These are phyloP conservation scores for Kregervanrija pseudodelftensis DNA, from an alignment of 805 yeast genomes.

Conservation along the genomic window DNA sequence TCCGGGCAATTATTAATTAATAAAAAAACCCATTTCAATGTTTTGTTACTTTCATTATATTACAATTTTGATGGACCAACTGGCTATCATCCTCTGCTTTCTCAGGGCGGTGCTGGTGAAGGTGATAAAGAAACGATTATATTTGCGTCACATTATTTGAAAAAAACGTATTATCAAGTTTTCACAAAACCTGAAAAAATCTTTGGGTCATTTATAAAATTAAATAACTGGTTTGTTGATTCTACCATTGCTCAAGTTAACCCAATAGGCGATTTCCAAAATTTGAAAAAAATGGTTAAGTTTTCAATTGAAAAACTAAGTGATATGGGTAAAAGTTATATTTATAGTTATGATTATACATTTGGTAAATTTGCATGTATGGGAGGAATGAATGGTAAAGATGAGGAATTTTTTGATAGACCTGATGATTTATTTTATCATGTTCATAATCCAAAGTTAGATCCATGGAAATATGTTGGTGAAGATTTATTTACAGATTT, in stretches of 20 bases:
- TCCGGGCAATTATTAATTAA: constrained; percentile 58
- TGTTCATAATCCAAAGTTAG: constrained; percentile 43
- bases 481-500: constrained; percentile 14
- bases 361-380: constrained; percentile 10
- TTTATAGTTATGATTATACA: constrained; percentile 16
- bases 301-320: background rate
- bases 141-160: constrained; percentile 50
- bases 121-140: constrained; percentile 73
- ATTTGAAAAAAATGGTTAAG: constrained; percentile 7
- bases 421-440: constrained; percentile 30
- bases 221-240: constrained; percentile 13
- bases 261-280: constrained; percentile 21
- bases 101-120: constrained; percentile 61
- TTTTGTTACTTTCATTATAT: constrained; percentile 52
- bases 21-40: constrained; percentile 48
- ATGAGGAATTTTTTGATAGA: constrained; percentile 1
- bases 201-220: constrained; percentile 15
- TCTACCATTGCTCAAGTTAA: constrained; percentile 23
- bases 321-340: constrained; percentile 1
- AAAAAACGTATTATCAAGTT: constrained; percentile 42
- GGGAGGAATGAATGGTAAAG: constrained; percentile 7
- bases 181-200: constrained; percentile 25
- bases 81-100: constrained; percentile 49
- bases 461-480: constrained; percentile 34
- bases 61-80: constrained; percentile 60